Evolutionary conservation across 768 basidiomycete genomes (phyloP).

Genomic region (Harrya chromipes): DNA sequence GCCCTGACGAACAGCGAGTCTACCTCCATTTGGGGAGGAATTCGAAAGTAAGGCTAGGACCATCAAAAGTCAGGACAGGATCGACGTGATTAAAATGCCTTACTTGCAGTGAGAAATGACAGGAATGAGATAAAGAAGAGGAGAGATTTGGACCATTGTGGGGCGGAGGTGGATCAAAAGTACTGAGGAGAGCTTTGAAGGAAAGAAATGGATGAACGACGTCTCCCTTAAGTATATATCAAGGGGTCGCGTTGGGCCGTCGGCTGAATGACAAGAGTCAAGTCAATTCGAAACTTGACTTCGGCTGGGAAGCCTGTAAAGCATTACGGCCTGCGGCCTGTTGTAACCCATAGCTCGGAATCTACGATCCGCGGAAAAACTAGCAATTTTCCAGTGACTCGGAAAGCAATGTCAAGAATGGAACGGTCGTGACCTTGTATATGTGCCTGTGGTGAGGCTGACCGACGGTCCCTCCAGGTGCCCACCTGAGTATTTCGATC

Average conservation of each 20-base stretch:
- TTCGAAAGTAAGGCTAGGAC: neutral
- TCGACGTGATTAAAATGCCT: neutral
- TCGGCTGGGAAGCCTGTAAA: neutral
- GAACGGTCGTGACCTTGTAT: no score
- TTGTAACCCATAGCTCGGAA: neutral
- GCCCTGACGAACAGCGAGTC: slow-evolving; percentile 22
- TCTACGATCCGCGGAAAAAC: no score
- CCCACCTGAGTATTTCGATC: no score
- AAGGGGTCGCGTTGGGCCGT: neutral
- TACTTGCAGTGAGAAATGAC: slow-evolving; percentile 13
- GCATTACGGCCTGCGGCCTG: neutral
- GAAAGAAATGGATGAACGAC: no score
- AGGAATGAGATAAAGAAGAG: slow-evolving; percentile 14
- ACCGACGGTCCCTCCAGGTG: no score
- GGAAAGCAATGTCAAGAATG: no score
- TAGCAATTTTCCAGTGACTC: no score
- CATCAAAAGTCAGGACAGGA: neutral
- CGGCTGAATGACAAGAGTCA: no score
- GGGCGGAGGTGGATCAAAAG: neutral
- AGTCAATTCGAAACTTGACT: no score
- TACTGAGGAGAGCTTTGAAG: neutral
- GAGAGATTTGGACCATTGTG: slow-evolving; percentile 21
- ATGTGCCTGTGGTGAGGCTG: no score
- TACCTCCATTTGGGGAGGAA: slow-evolving; percentile 2
- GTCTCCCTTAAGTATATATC: slow-evolving; percentile 2